Base-by-base conservation (phyloP, 2,329 filamentous ascomycete species). In the Neonectria punicea region DNA sequence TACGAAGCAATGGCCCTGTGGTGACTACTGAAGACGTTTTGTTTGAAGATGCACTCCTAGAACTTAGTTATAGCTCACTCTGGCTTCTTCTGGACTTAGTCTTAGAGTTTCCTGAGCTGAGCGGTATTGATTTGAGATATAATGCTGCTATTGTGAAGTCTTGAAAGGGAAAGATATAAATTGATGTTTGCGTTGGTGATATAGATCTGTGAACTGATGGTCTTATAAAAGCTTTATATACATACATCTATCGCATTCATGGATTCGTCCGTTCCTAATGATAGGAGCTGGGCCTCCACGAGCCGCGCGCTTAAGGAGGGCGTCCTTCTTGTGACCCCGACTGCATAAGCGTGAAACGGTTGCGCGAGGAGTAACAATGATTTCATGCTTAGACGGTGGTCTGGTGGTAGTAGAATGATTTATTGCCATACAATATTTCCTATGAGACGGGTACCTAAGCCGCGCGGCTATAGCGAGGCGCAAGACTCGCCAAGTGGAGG, bases 21-120 rank as follows among this genome's bases (percentile, higher is more conserved):
- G 20, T 22, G 20, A 22, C 20, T 22, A 22, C 20, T 3, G 20
- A 22, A 22, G 20, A 13, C 39, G 22, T 44, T 46, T 30, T 61
- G 39, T 53, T 61, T 54, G 39, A 61, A 54, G 49, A 61, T 5
- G n/a, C 47, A 54, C 39, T 61, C 36, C 49, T 28, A 61, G 22
- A 61, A 53, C 16, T 43, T 53, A 7, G 49, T 54, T 53, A 28
- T 54, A 4, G 49, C 58, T 28, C 36, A 60, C 57, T 60, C 57
- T 22, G 36, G 49, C 32, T 60, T 53, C 1, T 14, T 44, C n/a
- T 60, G 25, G 36, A 16, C 57, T 25, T 39, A 5, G 2, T 32
- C 28, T 49, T 25, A 60, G 34, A 60, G 47, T 53, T 22, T 53
- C 20, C 34, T 53, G 10, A 60, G 25, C n/a, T 25, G 22, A 43